A percentile compares a stretch with the other conserved stretches of the same genome.
Evolutionary conservation across 192 early-diverging fungal genomes (phyloP).

Genomic region (Cetraspora pellucida): DNA sequence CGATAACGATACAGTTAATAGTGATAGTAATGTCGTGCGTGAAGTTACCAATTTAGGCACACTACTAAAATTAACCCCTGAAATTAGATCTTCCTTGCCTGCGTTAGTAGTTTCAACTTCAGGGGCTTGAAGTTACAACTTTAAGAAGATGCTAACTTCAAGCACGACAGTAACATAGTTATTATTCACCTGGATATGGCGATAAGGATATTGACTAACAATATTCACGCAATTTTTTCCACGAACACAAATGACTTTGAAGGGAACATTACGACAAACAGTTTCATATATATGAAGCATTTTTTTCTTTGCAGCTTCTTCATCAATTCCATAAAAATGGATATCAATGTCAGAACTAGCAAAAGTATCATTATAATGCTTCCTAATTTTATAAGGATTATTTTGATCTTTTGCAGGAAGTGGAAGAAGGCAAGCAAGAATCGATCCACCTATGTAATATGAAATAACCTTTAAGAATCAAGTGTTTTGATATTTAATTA

Average conservation of each 20-base stretch:
- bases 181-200: slow-evolving; percentile 14
- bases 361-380: slow-evolving; percentile 13
- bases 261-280: slow-evolving; percentile 29
- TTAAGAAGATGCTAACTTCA: no score
- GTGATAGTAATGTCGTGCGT: no score
- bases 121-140: no score
- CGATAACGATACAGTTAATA: no score
- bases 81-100: no score
- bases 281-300: slow-evolving; percentile 41
- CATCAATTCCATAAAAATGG: slow-evolving; percentile 48
- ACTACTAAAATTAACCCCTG: no score
- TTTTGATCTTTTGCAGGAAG: background rate
- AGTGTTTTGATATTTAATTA: background rate
- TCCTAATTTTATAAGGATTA: background rate
- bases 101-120: no score
- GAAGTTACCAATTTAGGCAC: no score
- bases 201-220: slow-evolving; percentile 27
- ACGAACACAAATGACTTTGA: slow-evolving; percentile 11
- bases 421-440: slow-evolving; percentile 13
- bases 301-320: slow-evolving; percentile 47
- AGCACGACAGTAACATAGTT: no score
- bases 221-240: slow-evolving; percentile 9
- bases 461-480: background rate
- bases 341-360: slow-evolving; percentile 42
- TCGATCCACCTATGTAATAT: background rate